Base-by-base conservation (phyloP, 495 filamentous ascomycete genomes). In the Penicillium macrosclerotiorum region DNA sequence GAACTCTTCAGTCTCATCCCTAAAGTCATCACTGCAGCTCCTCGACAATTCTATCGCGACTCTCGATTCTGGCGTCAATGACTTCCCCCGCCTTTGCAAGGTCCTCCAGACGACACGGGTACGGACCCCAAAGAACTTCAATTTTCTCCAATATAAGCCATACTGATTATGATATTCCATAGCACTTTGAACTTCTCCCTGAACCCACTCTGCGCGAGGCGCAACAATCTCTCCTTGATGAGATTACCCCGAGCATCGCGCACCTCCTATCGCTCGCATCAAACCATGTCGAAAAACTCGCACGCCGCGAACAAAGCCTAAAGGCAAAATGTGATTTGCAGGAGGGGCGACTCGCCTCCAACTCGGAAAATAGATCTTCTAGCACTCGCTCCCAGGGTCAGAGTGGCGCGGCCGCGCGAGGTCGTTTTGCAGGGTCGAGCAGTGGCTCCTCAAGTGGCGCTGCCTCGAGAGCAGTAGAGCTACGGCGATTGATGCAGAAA, bases 121-220 rank as follows among this genome's bases (percentile, higher is more conserved):
- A 73, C 35, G 76, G 55, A 44, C 25, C 30, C 12, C 47, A 13
- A 17, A 8, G 34, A 29, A 1, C 18, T 43, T 19, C 19, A 37
- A 40, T 26, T 13, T 31, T 39, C 23, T 32, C 39, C 35, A 7
- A 9, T 36, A 2, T 13, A 16, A 22, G 35, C 33, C 14, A 16
- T 37, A 27, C 26, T 45, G 16, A 38, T 47, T 40, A 41, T 18
- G 8, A n/a, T n/a, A 48, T 34, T 24, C n/a, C 35, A 31, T 51
- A 88, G 84, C 88, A 90, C 68, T 92, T 90, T 64, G 88, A 92
- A 61, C 76, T 90, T 26, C 79, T 88, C 26, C 80, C 88, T 18
- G 81, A 85, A 54, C 75, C 81, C 19, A 79, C 80, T 34, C 74
- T 92, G 17, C 73, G 74, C 45, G 64, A 80, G 53, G 87, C 87